Evolutionary conservation across 768 basidiomycete genomes (phyloP), one percentile per base, ranked within the genome.

Genomic region (Termitomyces sp.): DNA sequence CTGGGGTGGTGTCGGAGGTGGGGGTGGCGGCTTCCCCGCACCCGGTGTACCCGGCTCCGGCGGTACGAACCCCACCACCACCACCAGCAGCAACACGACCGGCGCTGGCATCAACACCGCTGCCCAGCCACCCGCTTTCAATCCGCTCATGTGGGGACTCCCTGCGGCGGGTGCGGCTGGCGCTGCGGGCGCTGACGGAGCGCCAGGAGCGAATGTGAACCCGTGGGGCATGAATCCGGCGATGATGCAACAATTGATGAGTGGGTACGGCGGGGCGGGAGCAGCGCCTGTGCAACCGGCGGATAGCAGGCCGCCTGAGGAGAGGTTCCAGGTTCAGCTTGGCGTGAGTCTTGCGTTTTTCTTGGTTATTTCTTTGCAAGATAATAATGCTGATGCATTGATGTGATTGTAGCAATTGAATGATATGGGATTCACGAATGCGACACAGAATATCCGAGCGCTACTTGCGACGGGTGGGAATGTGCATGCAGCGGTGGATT

Each of bases 361-460:
- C 53, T 53, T 18, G 14, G 13, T 34, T 20, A 9, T 22, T 34
- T 14, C 7, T 32, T 49, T 1, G 20, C 1, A 14, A 6, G 26
- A 26, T 1, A 3, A 36, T 14, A 5, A 14, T 14, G 5, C 22
- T 52, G 12, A 52, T 52, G n/a, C 18, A 14, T 24, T 5, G 12
- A 24, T 50, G 20, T 2, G 31, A 29, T 41, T 49, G 16, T 36
- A 93, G 90, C 93, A 95, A 87, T 71, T 98, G 66, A 88, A 92
- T 68, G 91, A 90, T 59, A 98, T 98, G 96, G 95, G 93, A 1
- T 92, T 98, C 71, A 83, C 80, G 52, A 94, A 96, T 56, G 93
- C 93, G 8, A 70, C 82, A 42, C 91, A 94, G 79, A 98, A 98
- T 69, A 79, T 98, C 7, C 80, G 94, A 4, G 94, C 96, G 5